Base-by-base conservation (phyloP, 2,329 filamentous ascomycete genomes). In the Verticillium klebahnii region DNA sequence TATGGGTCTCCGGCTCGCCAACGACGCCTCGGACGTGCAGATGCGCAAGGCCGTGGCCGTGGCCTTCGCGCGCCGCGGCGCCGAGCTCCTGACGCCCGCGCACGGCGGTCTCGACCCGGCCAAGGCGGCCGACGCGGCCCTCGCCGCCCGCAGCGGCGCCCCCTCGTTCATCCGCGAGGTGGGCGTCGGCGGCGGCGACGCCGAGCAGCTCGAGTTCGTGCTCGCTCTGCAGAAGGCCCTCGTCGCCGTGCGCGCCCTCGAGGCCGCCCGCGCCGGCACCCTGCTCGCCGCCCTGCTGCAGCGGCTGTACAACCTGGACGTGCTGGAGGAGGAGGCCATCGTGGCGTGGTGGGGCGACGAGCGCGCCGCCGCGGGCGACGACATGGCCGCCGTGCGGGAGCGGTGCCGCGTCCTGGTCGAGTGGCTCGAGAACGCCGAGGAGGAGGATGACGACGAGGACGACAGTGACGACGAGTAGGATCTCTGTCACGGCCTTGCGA, bases 301-400 rank as follows among this genome's bases (percentile, higher is more conserved):
- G 77, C 91, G 93, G 74, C 80, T 98, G 59, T 96, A 96, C 72
- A 87, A 90, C 67, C 76, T 90, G 57, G 95, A 98, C 67, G 83
- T 96, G 17, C 77, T 97, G 1, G 92, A 97, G 72, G 92, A 97
- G 70, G 93, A 97, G 52, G 93, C 90, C 0, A 91, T 97, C 67
- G 78, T 94, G 69, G 84, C 85, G 57, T 99, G 95, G 95, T 98
- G 93, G 93, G 85, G 81, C 23, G 89, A 96, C 73, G 82, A 84
- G 57, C 75, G 88, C 69, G 89, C 89, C 6, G 83, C 77, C 29
- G 87, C 87, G 61, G 87, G 81, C 15, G 45, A 50, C n/a, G 45
- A 34, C 17, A 86, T 97, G 88, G 76, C 76, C 63, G 83, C 78
- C 58, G 85, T 97, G 17, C 88, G 89, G 72, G 85, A 85, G 64